A percentile compares a stretch with the other conserved stretches of the same genome.
These are phyloP conservation scores for Chlorella sp. DNA, from an alignment of 139 green algal species.

Conservation along the genomic window DNA sequence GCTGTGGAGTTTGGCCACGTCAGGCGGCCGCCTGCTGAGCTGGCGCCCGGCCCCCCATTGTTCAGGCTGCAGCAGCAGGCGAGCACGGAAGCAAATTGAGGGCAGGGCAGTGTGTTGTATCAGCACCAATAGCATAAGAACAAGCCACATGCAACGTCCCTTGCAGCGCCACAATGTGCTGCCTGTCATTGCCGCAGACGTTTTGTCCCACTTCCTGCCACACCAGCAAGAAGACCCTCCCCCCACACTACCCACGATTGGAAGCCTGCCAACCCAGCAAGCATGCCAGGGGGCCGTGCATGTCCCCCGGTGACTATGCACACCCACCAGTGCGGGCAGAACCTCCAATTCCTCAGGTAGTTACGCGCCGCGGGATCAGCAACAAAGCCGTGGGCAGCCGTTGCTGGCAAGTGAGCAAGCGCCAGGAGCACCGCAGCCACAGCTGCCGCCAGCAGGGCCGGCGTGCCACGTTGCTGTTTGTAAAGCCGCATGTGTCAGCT, in stretches of 20 bases:
- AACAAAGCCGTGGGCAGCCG: conserved; percentile 1
- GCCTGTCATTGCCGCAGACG: no score
- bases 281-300: neutral
- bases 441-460: neutral
- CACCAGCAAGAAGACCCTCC: neutral
- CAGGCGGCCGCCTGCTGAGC: neutral
- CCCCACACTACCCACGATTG: neutral
- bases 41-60: neutral
- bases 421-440: neutral
- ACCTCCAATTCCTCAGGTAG: conserved; percentile 5
- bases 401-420: neutral
- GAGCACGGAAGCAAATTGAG: neutral
- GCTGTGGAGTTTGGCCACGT: neutral
- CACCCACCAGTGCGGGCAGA: conserved; percentile 17
- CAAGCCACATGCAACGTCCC: neutral
- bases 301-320: neutral
- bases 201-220: neutral
- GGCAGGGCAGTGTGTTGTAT: neutral
- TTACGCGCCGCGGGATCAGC: neutral
- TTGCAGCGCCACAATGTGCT: no score
- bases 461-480: neutral
- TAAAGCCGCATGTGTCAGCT: neutral
- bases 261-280: neutral
- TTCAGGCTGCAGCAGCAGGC: neutral
- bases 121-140: neutral